Evolutionary conservation across 345 rosid genomes (phyloP).

Genomic region (Ceriops zippeliana): DNA sequence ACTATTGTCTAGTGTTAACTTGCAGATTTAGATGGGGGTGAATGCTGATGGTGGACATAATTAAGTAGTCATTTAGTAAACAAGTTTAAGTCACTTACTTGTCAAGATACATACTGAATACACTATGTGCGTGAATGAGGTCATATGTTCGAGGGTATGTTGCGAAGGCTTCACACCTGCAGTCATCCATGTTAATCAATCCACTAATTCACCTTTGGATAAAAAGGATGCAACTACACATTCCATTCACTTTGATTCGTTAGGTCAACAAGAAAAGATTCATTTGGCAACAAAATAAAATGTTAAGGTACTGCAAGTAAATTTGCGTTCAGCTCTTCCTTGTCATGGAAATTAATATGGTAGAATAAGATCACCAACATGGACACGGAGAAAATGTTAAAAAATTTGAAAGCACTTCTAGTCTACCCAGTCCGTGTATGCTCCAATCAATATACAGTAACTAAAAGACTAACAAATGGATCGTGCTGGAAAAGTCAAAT

Average conservation of each 20-base stretch:
- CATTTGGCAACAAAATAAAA: neutral
- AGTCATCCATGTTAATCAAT: neutral
- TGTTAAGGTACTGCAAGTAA: neutral
- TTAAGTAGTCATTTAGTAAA: neutral
- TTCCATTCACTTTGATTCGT: neutral
- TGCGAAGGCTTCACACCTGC: conserved; percentile 64
- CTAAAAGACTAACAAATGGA: neutral
- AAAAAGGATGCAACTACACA: neutral
- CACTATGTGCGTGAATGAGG: conserved; percentile 43
- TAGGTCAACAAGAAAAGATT: neutral
- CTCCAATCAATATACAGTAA: neutral
- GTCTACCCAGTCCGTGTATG: too few relatives aligned
- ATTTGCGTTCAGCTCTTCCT: too few relatives aligned
- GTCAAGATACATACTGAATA: conserved; percentile 25
- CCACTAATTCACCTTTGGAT: neutral
- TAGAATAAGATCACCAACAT: too few relatives aligned
- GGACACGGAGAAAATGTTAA: too few relatives aligned
- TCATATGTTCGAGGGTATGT: conserved; percentile 66
- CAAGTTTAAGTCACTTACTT: conserved; percentile 12
- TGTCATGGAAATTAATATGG: too few relatives aligned
- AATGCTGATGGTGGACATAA: neutral
- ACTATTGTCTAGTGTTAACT: too few relatives aligned
- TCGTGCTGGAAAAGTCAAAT: neutral
- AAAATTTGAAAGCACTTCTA: too few relatives aligned
- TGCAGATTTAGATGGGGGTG: neutral